Base-by-base conservation (phyloP, 805 yeast genomes). In the Wickerhamomyces mucosus region DNA sequence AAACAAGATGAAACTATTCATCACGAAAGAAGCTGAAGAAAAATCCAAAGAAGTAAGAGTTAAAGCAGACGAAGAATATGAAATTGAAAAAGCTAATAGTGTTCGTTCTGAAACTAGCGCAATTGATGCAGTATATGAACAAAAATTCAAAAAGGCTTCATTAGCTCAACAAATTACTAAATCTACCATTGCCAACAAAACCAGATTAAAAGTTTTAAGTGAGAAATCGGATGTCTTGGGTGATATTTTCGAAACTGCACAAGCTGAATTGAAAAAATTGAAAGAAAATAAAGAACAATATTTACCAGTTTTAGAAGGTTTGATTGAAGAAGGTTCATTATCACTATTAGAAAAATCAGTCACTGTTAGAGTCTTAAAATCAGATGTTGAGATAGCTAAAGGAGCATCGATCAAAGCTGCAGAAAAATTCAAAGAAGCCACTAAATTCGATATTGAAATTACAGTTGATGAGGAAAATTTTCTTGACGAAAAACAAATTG, bases 1-100 rank as follows among this genome's bases (percentile, higher is more conserved):
- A 61, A 78, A 78, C 58, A 92, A 92, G 69, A 92, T 92, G 96
- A 95, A 89, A 58, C 88, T 94, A 55, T 92, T 92, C 77, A 92
- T 92, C 72, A 84, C 81, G 65, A 92, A 89, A 73, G 99, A 92
- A 66, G 99, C 99, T 24, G 94, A 88, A 52, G 99, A 92, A 61
- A 92, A 92, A 66, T 96, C 97, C 45, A 84, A 83, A 58, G 99
- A 92, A 62, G 86, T 92, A 54, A 78, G 72, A 56, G 69, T 92
- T 51, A 94, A 92, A 67, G 96, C 97, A 27, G 95, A 94, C 57
- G 98, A 92, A 61, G 99, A 92, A 65, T 92, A 89, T 57, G 97
- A 92, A 61, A 88, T 92, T 51, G 98, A 92, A 58, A 92, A 92
- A 69, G 89, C 96, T 15, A 76, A 85, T 36, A 77, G 92, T 52